Conservation (phyloP, 257 asterid species). For the Galeopsis tetrahit region DNA sequence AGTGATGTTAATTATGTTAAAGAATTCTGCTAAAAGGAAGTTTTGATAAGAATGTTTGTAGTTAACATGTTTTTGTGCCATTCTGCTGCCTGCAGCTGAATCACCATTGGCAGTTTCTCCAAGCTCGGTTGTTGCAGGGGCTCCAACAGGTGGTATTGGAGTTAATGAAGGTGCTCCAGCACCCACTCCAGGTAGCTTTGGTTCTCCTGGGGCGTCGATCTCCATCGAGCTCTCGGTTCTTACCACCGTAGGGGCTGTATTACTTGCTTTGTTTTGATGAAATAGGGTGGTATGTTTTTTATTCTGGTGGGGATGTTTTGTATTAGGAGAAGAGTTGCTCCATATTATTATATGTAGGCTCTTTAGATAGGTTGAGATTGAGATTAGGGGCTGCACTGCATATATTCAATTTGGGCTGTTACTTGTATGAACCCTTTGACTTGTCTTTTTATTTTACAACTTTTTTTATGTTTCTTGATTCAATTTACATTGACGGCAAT, state of each 20-base stretch:
- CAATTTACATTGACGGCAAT: too few species aligned
- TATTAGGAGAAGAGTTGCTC: slow-evolving; percentile 11
- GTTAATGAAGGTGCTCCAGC: slow-evolving; percentile 46
- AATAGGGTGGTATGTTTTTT: not conserved
- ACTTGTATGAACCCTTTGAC: slow-evolving; percentile 3
- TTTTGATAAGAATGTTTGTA: not conserved
- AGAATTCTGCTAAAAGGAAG: not conserved
- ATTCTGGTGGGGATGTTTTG: slow-evolving; percentile 17
- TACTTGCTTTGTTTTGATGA: slow-evolving; percentile 46
- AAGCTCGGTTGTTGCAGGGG: slow-evolving; percentile 34
- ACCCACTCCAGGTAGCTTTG: slow-evolving; percentile 49
- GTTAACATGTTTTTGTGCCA: not conserved
- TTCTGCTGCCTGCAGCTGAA: slow-evolving; percentile 44
- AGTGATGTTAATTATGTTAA: not conserved
- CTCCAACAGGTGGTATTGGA: slow-evolving; percentile 43
- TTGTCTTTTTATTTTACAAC: not conserved
- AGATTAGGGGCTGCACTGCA: not conserved
- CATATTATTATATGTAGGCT: slow-evolving; percentile 14
- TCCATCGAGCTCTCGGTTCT: slow-evolving; percentile 35
- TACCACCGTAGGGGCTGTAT: slow-evolving; percentile 20
- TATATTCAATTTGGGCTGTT: slow-evolving; percentile 28
- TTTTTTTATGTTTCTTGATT: not conserved
- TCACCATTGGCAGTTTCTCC: slow-evolving; percentile 64
- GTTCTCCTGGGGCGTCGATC: slow-evolving; percentile 38
- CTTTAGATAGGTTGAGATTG: slow-evolving; percentile 25